Percentiles rank a stretch among this genome's conserved stretches.
Evolutionary conservation across 352 stramenopile genomes (phyloP).

Genomic region (Globisporangium viniferum): DNA sequence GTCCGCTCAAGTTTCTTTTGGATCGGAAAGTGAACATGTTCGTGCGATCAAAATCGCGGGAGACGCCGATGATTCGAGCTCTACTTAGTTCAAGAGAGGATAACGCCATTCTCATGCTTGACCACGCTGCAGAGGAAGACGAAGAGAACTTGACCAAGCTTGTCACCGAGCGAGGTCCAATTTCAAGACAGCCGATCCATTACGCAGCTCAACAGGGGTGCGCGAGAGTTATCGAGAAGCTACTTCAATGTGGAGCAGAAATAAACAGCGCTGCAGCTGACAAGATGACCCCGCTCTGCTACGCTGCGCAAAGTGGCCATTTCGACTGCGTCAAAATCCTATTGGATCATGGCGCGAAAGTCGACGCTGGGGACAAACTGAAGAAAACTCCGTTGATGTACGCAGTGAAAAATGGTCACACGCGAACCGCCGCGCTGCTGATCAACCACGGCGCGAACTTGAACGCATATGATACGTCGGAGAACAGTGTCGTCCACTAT

Average conservation of each 20-base stretch:
- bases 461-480: slow-evolving; percentile 71
- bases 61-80: slow-evolving; percentile 67
- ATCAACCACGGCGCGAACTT: slow-evolving; percentile 73
- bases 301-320: slow-evolving; percentile 57
- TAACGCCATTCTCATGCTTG: slow-evolving; percentile 57
- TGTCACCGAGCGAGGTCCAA: slow-evolving; percentile 41
- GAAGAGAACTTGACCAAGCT: slow-evolving; percentile 31
- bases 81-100: slow-evolving; percentile 41
- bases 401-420: slow-evolving; percentile 75
- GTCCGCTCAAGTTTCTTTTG: slow-evolving; percentile 56
- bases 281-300: slow-evolving; percentile 58
- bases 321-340: slow-evolving; percentile 53
- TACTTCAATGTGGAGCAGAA: slow-evolving; percentile 53
- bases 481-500: slow-evolving; percentile 78
- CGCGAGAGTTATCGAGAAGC: slow-evolving; percentile 36
- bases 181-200: slow-evolving; percentile 59
- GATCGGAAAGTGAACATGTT: slow-evolving; percentile 56
- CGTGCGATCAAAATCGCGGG: slow-evolving; percentile 49
- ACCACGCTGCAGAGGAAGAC: slow-evolving; percentile 44
- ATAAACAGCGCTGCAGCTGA: slow-evolving; percentile 42
- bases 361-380: slow-evolving; percentile 67
- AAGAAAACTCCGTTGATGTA: slow-evolving; percentile 78
- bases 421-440: slow-evolving; percentile 40
- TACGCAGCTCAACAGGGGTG: slow-evolving; percentile 48
- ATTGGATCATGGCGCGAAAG: slow-evolving; percentile 46